Conservation (phyloP, 768 basidiomycete genomes). For the Leccinum broughii region DNA sequence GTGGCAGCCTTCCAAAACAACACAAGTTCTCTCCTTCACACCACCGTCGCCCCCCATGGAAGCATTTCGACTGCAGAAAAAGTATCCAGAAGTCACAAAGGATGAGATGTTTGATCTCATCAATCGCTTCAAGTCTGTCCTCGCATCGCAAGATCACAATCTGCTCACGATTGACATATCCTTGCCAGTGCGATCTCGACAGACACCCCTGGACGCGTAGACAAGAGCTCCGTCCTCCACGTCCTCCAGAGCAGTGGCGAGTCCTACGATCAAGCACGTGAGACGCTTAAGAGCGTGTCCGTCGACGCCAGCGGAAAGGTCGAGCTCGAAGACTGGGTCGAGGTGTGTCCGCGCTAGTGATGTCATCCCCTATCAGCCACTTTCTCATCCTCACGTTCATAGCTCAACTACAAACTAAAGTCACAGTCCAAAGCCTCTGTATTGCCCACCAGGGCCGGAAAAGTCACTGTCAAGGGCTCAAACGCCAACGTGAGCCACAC, state of each 20-base stretch:
- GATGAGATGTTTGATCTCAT: conserved; percentile 96
- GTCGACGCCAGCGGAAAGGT: conserved; percentile 95
- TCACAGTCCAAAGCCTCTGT: conserved; percentile 45
- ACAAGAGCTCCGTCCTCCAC: conserved; percentile 80
- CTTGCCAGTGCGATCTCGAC: conserved; percentile 65
- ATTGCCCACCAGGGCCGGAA: conserved; percentile 73
- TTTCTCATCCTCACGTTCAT: conserved; percentile 13
- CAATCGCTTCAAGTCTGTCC: conserved; percentile 90
- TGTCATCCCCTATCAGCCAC: conserved; percentile 21
- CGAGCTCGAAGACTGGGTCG: conserved; percentile 98
- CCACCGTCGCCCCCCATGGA: conserved; percentile 54
- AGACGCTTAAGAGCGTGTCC: conserved; percentile 90
- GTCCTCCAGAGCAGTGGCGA: conserved; percentile 78
- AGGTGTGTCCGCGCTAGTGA: conserved; percentile 51
- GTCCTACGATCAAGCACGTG: conserved; percentile 86
- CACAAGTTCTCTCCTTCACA: conserved; percentile 8
- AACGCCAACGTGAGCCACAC: conserved; percentile 96
- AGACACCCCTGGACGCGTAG: conserved; percentile 78
- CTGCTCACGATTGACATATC: not conserved
- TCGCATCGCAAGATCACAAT: conserved; percentile 2
- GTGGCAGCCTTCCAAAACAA: conserved; percentile 20
- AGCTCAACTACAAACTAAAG: conserved; percentile 83
- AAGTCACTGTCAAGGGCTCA: conserved; percentile 92
- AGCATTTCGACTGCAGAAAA: conserved; percentile 84
- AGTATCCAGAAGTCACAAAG: conserved; percentile 86